Evolutionary conservation across 352 stramenopile genomes (phyloP), one percentile per base, ranked within the genome.

Genomic region (Phytophthora syringae): DNA sequence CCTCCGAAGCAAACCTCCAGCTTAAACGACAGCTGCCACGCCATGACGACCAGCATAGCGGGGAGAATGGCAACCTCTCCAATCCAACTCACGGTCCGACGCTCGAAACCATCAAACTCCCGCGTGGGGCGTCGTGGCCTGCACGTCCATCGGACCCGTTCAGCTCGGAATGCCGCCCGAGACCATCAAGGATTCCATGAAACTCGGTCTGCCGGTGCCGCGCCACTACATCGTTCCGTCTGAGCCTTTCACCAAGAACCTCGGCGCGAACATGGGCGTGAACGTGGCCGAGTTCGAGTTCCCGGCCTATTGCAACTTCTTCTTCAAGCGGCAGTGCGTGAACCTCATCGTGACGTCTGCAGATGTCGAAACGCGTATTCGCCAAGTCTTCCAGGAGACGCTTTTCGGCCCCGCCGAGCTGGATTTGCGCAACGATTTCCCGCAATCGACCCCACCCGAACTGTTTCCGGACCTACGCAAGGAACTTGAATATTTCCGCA

Each of bases 271-370:
- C 42, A 89, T 98, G 65, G 96, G 95, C 40, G 90, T 98, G 11
- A 99, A 99, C 70, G 83, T 99, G 16, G 95, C 94, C 18, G 96
- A 99, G 70, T 98, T 99, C 67, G 96, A 99, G 82, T 99, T 99
- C 70, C 96, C 96, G 7, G 95, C 92, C 6, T 99, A 99, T 64
- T 99, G 97, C 72, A 98, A 98, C 70, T 99, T 98, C 72, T 99
- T 99, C 74, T 94, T 96, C 71, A 94, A 95, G 60, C 68, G 83
- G 2, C 86, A 95, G 57, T 90, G 82, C 52, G 80, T 97, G 7
- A 96, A 96, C 53, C 79, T 97, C 20, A 89, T 97, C 49, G 88
- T 96, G 36, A 76, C 77, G 5, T 93, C 83, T 2, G 65, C 71
- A 36, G 88, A 95, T 24, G 86, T 93, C 9, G 88, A 96, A 67